These are phyloP conservation scores for Hyaloscypha hepaticicola DNA, from an alignment of 495 filamentous ascomycete species.

Conservation along the genomic window DNA sequence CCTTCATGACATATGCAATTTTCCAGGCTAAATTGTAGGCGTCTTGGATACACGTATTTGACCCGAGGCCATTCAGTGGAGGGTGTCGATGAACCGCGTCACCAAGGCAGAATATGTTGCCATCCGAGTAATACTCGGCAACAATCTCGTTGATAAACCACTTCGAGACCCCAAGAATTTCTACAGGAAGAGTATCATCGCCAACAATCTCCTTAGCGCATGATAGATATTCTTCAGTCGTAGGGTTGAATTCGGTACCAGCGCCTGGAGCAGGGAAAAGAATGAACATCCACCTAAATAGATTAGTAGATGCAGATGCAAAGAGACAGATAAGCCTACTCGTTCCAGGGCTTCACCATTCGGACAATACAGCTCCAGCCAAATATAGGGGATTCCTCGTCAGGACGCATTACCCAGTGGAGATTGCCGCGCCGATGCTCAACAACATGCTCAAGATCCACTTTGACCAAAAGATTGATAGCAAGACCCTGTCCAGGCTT, in stretches of 20 bases:
- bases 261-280: constrained; percentile 42
- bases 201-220: constrained; percentile 46
- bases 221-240: constrained; percentile 41
- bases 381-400: constrained; percentile 41
- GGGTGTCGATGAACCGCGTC: constrained; percentile 55
- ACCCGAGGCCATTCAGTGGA: constrained; percentile 50
- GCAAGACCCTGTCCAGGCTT: constrained; percentile 54
- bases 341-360: constrained; percentile 57
- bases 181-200: constrained; percentile 42
- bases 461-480: constrained; percentile 50
- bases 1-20: constrained; percentile 47
- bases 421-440: constrained; percentile 48
- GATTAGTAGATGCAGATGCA: neutral
- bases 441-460: constrained; percentile 46
- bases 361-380: constrained; percentile 44
- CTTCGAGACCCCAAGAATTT: constrained; percentile 46
- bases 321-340: constrained; percentile 25
- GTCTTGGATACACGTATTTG: constrained; percentile 56
- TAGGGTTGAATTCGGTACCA: constrained; percentile 35
- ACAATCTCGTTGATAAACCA: constrained; percentile 56
- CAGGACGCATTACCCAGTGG: constrained; percentile 52
- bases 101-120: constrained; percentile 46
- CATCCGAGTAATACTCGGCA: constrained; percentile 39
- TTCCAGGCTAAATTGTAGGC: constrained; percentile 59
- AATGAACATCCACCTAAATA: constrained; percentile 49